A percentile compares a stretch with the other conserved stretches of the same genome.
phyloP scores from a whole-genome alignment of 2,329 filamentous ascomycete genomes.

The Cordyceps farinosa region DNA sequence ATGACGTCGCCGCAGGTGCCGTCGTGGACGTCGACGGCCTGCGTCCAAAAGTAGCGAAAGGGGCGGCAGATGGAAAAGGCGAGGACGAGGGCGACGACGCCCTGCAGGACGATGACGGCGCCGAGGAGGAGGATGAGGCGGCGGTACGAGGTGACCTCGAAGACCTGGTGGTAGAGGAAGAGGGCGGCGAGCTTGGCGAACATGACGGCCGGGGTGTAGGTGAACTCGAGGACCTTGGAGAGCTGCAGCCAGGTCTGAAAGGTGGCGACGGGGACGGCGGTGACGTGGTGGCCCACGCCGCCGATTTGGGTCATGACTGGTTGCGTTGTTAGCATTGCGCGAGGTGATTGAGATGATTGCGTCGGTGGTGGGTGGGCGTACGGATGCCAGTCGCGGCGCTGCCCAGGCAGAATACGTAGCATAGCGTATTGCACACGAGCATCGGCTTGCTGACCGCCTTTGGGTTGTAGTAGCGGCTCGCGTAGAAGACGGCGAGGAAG shows the following conservation, averaged over 20 bases:
- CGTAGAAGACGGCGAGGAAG: conserved; percentile 19
- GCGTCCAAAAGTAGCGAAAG: conserved; percentile 19
- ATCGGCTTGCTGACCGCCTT: conserved; percentile 18
- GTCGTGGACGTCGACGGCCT: conserved; percentile 16
- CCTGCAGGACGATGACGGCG: conserved; percentile 16
- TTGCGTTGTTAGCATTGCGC: neutral
- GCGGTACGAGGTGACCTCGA: conserved; percentile 13
- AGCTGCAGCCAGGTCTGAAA: conserved; percentile 19
- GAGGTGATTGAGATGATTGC: neutral
- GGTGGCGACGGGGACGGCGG: conserved; percentile 10
- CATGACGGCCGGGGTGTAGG: conserved; percentile 20
- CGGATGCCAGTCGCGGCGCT: conserved; percentile 15
- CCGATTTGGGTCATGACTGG: conserved; percentile 19
- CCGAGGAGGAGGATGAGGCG: conserved; percentile 13
- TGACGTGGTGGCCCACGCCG: conserved; percentile 15
- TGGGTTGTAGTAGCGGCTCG: conserved; percentile 17
- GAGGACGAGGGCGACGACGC: conserved; percentile 16
- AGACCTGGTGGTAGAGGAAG: conserved; percentile 19
- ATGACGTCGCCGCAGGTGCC: conserved; percentile 19
- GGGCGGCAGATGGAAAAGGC: conserved; percentile 18
- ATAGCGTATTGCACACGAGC: conserved; percentile 18
- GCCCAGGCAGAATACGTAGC: conserved; percentile 17
- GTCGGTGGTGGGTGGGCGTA: neutral
- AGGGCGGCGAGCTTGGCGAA: conserved; percentile 19
- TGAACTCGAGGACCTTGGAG: conserved; percentile 20